Evolutionary conservation across 257 asterid species (phyloP).

Genomic region (Plectranthus barbatus): DNA sequence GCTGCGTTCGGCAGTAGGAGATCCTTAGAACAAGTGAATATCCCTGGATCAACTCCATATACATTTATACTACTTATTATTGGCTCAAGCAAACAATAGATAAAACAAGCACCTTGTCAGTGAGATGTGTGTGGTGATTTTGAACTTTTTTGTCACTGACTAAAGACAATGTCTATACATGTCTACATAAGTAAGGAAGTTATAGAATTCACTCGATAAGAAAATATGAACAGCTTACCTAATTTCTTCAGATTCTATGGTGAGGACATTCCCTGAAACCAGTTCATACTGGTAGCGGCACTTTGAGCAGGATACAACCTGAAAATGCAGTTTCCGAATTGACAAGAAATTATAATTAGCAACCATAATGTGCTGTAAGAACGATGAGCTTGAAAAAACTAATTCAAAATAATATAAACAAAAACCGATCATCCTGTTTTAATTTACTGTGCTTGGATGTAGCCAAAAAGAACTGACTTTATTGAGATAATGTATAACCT

Average conservation of each 20-base stretch:
- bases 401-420: not conserved
- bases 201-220: not conserved
- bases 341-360: constrained; percentile 3
- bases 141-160: constrained; percentile 9
- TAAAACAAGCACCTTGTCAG: not conserved
- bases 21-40: constrained; percentile 95
- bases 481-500: not conserved
- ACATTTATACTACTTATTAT: constrained; percentile 19
- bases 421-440: not conserved
- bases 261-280: constrained; percentile 67
- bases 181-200: not conserved
- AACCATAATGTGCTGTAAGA: constrained; percentile 5
- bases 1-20: constrained; percentile 99
- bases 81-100: constrained; percentile 21
- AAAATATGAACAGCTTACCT: constrained; percentile 39
- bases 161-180: not conserved
- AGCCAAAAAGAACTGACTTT: not conserved
- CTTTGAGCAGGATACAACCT: constrained; percentile 86
- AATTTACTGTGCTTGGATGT: not conserved
- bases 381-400: not conserved
- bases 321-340: constrained; percentile 19
- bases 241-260: constrained; percentile 84
- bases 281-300: constrained; percentile 91
- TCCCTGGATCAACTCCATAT: constrained; percentile 74
- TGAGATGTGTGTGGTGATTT: constrained; percentile 12